Evolutionary conservation across 1,284 basidiomycete genomes (phyloP).

Genomic region (Leccinum fallax): DNA sequence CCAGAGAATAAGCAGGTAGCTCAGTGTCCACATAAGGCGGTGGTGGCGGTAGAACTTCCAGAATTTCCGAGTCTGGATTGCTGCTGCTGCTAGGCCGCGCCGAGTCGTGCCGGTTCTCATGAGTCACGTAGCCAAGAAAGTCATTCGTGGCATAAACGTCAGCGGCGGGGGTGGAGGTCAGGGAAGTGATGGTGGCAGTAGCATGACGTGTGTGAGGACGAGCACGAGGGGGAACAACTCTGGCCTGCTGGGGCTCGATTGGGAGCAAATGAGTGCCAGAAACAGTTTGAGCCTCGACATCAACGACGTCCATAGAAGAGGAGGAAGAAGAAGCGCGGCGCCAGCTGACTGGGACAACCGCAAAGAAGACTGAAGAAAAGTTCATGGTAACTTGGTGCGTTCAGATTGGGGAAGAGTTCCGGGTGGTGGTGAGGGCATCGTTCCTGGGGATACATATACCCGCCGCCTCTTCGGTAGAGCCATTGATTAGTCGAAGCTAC

Average conservation of each 20-base stretch:
- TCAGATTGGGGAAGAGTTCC: background rate
- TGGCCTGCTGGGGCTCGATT: slow-evolving; percentile 4
- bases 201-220: slow-evolving; percentile 3
- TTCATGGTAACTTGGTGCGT: background rate
- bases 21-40: slow-evolving; percentile 25
- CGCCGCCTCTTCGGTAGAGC: background rate
- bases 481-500: too few species aligned
- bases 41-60: slow-evolving; percentile 13
- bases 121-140: slow-evolving; percentile 21
- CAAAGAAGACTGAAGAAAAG: background rate
- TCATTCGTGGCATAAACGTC: slow-evolving; percentile 16
- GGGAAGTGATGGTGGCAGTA: background rate
- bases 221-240: background rate
- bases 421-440: background rate
- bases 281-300: slow-evolving; percentile 20
- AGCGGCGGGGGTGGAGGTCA: background rate
- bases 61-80: background rate
- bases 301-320: slow-evolving; percentile 2
- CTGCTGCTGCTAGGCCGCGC: background rate
- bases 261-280: slow-evolving; percentile 12
- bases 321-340: slow-evolving; percentile 5
- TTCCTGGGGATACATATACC: background rate
- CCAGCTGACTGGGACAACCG: slow-evolving; percentile 21
- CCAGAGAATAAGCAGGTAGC: slow-evolving; percentile 27
- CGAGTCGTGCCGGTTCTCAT: slow-evolving; percentile 27